phyloP scores from a whole-genome alignment of 768 basidiomycete species.

The Leccinum variicolor region DNA sequence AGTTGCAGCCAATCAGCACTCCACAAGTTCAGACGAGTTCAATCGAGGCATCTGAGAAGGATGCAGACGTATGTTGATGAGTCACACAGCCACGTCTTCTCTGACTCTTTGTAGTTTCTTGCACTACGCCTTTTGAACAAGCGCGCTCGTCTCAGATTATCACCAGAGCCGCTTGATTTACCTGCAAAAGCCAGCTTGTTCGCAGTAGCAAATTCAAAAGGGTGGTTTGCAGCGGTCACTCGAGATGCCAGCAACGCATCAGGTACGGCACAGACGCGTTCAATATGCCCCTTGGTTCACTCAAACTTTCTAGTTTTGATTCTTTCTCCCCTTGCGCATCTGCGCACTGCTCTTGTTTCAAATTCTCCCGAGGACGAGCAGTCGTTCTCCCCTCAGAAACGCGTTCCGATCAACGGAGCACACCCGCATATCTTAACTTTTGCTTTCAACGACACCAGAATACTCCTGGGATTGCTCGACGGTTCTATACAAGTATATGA shows the following conservation, averaged over 20 bases:
- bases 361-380: conserved; percentile 38
- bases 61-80: conserved; percentile 26
- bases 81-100: background rate
- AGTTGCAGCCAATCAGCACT: conserved; percentile 23
- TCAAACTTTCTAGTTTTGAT: conserved; percentile 45
- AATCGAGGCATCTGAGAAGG: conserved; percentile 25
- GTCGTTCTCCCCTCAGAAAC: conserved; percentile 52
- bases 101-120: conserved; percentile 32
- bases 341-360: conserved; percentile 51
- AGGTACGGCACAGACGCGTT: conserved; percentile 30
- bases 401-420: conserved; percentile 39
- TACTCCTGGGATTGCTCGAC: conserved; percentile 56
- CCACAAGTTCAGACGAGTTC: conserved; percentile 26
- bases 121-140: conserved; percentile 48
- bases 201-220: conserved; percentile 54
- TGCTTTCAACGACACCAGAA: conserved; percentile 54
- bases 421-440: conserved; percentile 56
- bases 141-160: conserved; percentile 61
- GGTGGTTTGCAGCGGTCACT: conserved; percentile 68
- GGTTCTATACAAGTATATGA: conserved; percentile 64
- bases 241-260: conserved; percentile 33
- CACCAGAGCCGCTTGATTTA: conserved; percentile 46
- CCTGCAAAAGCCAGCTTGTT: conserved; percentile 52
- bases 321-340: conserved; percentile 55
- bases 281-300: background rate